phyloP scores from a whole-genome alignment of 306 rosid species.

The Pueraria montana region DNA sequence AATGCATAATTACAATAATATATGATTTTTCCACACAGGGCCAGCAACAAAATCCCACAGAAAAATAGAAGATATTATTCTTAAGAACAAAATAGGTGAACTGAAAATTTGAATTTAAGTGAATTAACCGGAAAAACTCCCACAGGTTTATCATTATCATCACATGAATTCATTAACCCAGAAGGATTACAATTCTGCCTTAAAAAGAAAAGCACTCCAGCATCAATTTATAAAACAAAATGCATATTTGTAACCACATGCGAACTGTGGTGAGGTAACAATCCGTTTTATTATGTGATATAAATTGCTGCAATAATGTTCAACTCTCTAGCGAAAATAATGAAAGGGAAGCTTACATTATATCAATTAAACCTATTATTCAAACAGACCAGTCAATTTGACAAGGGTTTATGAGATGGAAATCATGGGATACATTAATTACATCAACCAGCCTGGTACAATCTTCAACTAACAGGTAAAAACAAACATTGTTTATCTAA shows the following conservation, averaged over 20 bases:
- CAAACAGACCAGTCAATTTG: neutral
- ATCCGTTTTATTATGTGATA: slow-evolving; percentile 10
- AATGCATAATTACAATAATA: slow-evolving; percentile 23
- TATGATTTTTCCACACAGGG: neutral
- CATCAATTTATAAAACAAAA: slow-evolving; percentile 2
- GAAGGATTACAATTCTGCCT: neutral
- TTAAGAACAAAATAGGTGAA: slow-evolving; percentile 7
- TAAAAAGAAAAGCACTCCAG: neutral
- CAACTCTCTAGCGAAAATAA: neutral
- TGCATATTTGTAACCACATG: neutral
- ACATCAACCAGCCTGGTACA: slow-evolving; percentile 8
- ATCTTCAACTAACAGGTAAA: neutral
- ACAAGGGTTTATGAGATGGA: neutral
- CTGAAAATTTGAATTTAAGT: slow-evolving; percentile 3
- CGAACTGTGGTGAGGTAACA: slow-evolving; percentile 8
- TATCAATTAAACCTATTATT: slow-evolving; percentile 17
- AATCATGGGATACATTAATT: slow-evolving; percentile 21
- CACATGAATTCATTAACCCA: slow-evolving; percentile 22
- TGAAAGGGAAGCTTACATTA: slow-evolving; percentile 8
- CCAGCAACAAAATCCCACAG: slow-evolving; percentile 29
- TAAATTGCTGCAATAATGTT: slow-evolving; percentile 12
- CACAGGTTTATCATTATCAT: neutral
- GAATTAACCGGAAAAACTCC: slow-evolving; percentile 7
- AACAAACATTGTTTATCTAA: neutral
- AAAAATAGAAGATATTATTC: slow-evolving; percentile 16